Percentiles rank a stretch among this genome's conserved stretches.
Evolutionary conservation across 768 basidiomycete species (phyloP).

Genomic region (Russula emetica): DNA sequence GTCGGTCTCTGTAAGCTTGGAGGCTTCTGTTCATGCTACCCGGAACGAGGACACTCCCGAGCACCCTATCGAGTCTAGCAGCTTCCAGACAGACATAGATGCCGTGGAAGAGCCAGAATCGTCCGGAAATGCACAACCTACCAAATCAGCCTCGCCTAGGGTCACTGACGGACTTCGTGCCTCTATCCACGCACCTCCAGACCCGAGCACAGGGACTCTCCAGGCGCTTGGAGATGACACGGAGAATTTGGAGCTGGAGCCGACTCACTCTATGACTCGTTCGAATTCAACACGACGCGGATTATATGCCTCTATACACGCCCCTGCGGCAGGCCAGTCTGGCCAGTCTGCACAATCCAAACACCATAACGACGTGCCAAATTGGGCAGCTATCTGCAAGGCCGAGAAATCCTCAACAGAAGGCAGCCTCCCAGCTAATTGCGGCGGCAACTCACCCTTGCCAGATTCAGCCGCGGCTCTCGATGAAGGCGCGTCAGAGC

Average conservation of each 20-base stretch:
- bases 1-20: neutral
- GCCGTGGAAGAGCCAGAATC: neutral
- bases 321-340: neutral
- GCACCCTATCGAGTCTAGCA: neutral
- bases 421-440: neutral
- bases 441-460: neutral
- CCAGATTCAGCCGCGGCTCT: neutral
- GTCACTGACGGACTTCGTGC: neutral
- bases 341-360: neutral
- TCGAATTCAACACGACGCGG: slow-evolving; percentile 1
- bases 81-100: neutral
- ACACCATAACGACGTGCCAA: slow-evolving; percentile 14
- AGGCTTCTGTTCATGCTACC: slow-evolving; percentile 12
- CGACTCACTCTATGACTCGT: neutral
- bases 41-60: neutral
- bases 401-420: neutral
- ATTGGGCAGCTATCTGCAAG: slow-evolving; percentile 17
- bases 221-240: neutral
- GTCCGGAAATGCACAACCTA: neutral
- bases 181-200: neutral
- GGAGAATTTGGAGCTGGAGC: neutral
- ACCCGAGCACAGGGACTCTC: neutral
- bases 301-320: slow-evolving; percentile 15
- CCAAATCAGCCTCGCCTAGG: neutral
- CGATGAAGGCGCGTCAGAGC: neutral